These are phyloP conservation scores for Suhomyces pyralidae DNA, from an alignment of 805 yeast species.

Conservation along the genomic window DNA sequence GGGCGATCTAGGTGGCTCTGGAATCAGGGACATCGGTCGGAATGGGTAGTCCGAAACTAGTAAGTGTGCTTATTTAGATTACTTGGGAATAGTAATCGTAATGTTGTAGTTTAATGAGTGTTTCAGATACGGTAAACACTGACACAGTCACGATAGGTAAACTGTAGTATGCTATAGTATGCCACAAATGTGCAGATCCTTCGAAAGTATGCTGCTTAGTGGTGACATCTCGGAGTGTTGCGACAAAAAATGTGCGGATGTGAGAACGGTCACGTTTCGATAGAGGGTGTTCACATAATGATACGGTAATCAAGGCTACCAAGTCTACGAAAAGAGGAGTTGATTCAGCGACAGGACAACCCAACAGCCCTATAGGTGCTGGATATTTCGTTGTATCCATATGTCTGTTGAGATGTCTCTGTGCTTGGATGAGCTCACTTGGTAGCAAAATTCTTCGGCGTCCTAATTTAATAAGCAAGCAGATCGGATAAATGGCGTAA, in stretches of 20 bases:
- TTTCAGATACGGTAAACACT: background rate
- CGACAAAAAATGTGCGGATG: background rate
- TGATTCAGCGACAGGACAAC: no score
- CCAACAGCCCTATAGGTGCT: no score
- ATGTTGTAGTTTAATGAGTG: background rate
- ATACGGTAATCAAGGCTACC: background rate
- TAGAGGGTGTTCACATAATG: background rate
- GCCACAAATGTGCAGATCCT: background rate
- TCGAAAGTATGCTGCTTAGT: background rate
- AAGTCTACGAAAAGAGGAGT: no score
- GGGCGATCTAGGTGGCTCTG: background rate
- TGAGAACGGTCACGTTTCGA: background rate
- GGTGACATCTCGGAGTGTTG: background rate
- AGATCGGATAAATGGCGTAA: background rate
- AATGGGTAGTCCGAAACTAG: background rate
- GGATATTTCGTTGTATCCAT: no score
- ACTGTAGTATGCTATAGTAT: background rate
- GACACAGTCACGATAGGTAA: background rate
- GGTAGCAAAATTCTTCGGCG: background rate
- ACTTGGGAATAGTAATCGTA: no score
- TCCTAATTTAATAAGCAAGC: background rate
- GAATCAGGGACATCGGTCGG: conserved; percentile 1
- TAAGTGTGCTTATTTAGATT: background rate
- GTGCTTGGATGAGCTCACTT: background rate
- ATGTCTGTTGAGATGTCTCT: background rate